phyloP scores from a whole-genome alignment of 805 yeast species.

The Ogataea nitratoaversa region DNA sequence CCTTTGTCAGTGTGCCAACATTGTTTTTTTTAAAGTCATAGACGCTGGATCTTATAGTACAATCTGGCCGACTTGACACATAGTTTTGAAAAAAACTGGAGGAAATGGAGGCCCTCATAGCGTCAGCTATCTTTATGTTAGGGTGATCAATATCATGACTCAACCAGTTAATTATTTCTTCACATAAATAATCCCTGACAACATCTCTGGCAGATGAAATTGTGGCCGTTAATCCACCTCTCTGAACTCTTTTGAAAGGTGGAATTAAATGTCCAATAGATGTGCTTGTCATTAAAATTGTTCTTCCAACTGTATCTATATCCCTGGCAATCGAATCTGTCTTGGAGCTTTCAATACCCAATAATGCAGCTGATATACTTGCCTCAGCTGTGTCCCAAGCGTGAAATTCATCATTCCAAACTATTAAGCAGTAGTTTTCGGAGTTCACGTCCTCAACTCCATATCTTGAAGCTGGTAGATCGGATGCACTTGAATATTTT shows the following conservation, averaged over 20 bases:
- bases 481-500: constrained; percentile 28
- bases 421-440: constrained; percentile 41
- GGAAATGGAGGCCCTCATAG: constrained; percentile 40
- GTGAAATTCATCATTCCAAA: constrained; percentile 82
- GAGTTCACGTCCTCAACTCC: constrained; percentile 35
- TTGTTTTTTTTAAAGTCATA: constrained; percentile 20
- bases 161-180: constrained; percentile 49
- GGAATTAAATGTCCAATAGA: constrained; percentile 17
- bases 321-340: constrained; percentile 37
- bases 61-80: constrained; percentile 35
- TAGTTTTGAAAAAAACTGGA: constrained; percentile 37
- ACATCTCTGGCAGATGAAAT: constrained; percentile 49
- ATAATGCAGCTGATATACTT: constrained; percentile 16
- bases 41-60: constrained; percentile 23
- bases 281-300: constrained; percentile 37
- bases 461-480: constrained; percentile 32
- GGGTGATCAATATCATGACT: constrained; percentile 36
- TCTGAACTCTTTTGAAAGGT: constrained; percentile 11
- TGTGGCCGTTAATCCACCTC: constrained; percentile 52
- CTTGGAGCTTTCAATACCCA: background rate
- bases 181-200: constrained; percentile 43
- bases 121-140: constrained; percentile 33
- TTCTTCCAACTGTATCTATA: constrained; percentile 49
- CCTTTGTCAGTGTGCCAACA: constrained; percentile 32
- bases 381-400: constrained; percentile 36